These are phyloP conservation scores for Penicillium sp. DNA, from an alignment of 2,329 filamentous ascomycete genomes.

Conservation along the genomic window DNA sequence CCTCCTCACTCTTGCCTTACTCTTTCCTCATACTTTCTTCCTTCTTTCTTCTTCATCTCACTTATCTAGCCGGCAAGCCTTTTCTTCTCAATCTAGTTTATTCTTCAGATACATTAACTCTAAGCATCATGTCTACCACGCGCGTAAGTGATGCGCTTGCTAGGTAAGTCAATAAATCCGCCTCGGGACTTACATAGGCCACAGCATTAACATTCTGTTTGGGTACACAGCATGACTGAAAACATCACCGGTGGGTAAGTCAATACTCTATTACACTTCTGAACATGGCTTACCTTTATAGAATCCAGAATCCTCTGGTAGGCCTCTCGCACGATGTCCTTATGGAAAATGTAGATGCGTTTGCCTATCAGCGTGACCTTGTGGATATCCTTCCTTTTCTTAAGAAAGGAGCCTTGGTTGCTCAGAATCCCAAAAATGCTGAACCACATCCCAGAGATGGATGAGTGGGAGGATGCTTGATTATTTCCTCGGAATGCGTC, in stretches of 20 bases:
- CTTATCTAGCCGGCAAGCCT: not conserved
- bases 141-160: conserved; percentile 1
- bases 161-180: conserved; percentile 5
- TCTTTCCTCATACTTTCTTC: not conserved
- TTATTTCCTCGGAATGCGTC: not conserved
- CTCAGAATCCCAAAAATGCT: conserved; percentile 61
- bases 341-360: conserved; percentile 12
- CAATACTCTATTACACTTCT: not conserved
- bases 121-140: conserved; percentile 1
- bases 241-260: conserved; percentile 20
- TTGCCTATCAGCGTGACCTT: conserved; percentile 54
- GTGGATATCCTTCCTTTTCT: conserved; percentile 47
- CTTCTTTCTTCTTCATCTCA: not conserved
- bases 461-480: not conserved
- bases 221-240: conserved; percentile 11
- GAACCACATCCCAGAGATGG: conserved; percentile 49
- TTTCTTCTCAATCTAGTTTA: not conserved
- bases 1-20: not conserved
- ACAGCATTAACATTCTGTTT: not conserved
- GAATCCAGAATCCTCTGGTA: conserved; percentile 17
- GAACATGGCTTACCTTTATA: not conserved
- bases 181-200: not conserved
- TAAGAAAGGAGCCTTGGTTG: conserved; percentile 60
- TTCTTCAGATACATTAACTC: not conserved
- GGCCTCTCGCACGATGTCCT: conserved; percentile 12